Percentiles rank a stretch among this genome's conserved stretches.
Evolutionary conservation across 2,329 filamentous ascomycete species (phyloP).

Genomic region (Alternaria brassicicola): DNA sequence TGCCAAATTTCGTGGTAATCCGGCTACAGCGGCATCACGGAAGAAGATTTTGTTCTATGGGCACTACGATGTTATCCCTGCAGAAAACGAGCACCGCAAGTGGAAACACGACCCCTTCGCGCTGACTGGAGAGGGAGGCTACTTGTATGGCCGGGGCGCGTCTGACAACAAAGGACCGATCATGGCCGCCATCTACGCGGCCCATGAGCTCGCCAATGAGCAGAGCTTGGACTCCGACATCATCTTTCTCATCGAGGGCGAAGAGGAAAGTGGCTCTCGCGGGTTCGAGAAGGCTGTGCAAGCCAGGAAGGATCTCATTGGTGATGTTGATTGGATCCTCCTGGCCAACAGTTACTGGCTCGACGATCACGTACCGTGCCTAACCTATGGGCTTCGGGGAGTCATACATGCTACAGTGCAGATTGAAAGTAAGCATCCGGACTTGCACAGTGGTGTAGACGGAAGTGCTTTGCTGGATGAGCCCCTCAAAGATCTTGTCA

Average conservation of each 20-base stretch:
- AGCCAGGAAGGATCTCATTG: constrained; percentile 82
- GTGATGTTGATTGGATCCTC: constrained; percentile 90
- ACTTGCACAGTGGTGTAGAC: constrained; percentile 96
- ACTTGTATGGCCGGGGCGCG: constrained; percentile 92
- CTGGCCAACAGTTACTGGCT: constrained; percentile 99
- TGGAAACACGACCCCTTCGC: constrained; percentile 90
- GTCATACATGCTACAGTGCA: constrained; percentile 92
- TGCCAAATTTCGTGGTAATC: constrained; percentile 83
- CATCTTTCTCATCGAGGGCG: constrained; percentile 92
- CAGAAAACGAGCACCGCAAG: constrained; percentile 78
- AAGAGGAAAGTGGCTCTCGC: constrained; percentile 92
- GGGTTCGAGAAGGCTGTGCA: constrained; percentile 86
- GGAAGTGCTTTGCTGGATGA: constrained; percentile 90
- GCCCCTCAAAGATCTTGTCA: constrained; percentile 86
- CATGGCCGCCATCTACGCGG: constrained; percentile 90
- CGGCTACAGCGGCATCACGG: constrained; percentile 66
- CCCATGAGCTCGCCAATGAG: constrained; percentile 85
- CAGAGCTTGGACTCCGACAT: constrained; percentile 86
- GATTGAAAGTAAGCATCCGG: constrained; percentile 82
- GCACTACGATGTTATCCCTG: constrained; percentile 95
- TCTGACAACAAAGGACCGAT: constrained; percentile 98
- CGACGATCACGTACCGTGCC: constrained; percentile 90
- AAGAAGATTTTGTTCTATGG: constrained; percentile 97
- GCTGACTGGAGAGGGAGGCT: constrained; percentile 88
- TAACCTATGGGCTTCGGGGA: constrained; percentile 92